Evolutionary conservation across 2,329 filamentous ascomycete species (phyloP).

Genomic region (Fusarium nelsonii): DNA sequence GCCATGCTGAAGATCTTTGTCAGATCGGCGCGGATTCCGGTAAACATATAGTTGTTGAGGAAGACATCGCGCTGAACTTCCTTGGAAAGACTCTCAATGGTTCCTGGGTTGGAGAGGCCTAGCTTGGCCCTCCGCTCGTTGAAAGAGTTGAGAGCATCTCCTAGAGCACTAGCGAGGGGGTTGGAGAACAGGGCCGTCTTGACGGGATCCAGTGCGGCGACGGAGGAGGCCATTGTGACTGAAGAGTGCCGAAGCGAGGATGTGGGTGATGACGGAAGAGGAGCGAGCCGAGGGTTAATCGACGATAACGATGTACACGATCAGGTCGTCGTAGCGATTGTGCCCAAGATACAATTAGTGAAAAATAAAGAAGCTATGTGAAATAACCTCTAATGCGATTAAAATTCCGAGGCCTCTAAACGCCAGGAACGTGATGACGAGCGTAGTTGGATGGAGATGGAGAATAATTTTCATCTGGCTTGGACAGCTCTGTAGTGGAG

Average conservation of each 20-base stretch:
- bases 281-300: slow-evolving; percentile 35
- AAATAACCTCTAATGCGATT: slow-evolving; percentile 42
- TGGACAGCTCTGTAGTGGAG: slow-evolving; percentile 47
- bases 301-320: slow-evolving; percentile 37
- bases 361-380: slow-evolving; percentile 37
- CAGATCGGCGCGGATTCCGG: slow-evolving; percentile 93
- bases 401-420: slow-evolving; percentile 45
- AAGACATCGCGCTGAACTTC: slow-evolving; percentile 98
- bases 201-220: slow-evolving; percentile 63
- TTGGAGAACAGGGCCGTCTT: slow-evolving; percentile 78
- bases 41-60: slow-evolving; percentile 96
- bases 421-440: slow-evolving; percentile 53
- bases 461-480: slow-evolving; percentile 55
- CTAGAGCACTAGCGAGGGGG: slow-evolving; percentile 74
- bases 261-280: slow-evolving; percentile 44
- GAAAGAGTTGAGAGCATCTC: slow-evolving; percentile 84
- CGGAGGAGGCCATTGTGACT: slow-evolving; percentile 65
- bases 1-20: slow-evolving; percentile 96
- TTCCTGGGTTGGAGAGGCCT: slow-evolving; percentile 91
- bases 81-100: slow-evolving; percentile 86
- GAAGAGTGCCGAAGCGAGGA: slow-evolving; percentile 46
- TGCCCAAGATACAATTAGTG: slow-evolving; percentile 17
- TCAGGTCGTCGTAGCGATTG: slow-evolving; percentile 16
- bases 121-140: slow-evolving; percentile 88
- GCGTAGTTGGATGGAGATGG: slow-evolving; percentile 49